phyloP scores from a whole-genome alignment of 2,329 filamentous ascomycete species.

The Nemania sp. region DNA sequence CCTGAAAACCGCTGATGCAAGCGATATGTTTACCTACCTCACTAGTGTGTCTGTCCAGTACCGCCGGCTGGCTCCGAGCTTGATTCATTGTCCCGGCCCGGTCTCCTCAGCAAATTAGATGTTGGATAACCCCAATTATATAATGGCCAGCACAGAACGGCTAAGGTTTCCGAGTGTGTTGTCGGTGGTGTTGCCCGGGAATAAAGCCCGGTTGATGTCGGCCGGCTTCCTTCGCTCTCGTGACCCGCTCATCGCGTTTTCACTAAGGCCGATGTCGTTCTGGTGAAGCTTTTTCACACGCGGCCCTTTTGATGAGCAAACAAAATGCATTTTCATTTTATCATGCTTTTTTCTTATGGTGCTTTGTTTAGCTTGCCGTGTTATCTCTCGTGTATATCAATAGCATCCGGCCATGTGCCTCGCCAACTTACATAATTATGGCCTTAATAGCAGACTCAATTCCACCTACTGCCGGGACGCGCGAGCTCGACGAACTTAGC shows the following conservation, averaged over 20 bases:
- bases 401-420: neutral
- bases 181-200: slow-evolving; percentile 4
- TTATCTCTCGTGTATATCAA: neutral
- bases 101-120: neutral
- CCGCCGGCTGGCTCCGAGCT: no score
- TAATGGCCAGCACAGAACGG: slow-evolving; percentile 8
- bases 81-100: neutral
- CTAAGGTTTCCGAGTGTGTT: no score
- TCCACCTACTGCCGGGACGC: neutral
- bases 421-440: slow-evolving; percentile 2
- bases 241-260: slow-evolving; percentile 17
- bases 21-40: no score
- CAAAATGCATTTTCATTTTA: neutral
- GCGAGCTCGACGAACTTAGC: slow-evolving; percentile 5
- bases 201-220: slow-evolving; percentile 17
- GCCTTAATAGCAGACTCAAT: neutral
- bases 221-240: slow-evolving; percentile 2
- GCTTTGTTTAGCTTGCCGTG: neutral
- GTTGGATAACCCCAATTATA: neutral
- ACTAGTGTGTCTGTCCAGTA: no score
- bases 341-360: neutral
- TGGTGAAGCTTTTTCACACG: neutral
- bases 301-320: no score
- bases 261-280: slow-evolving; percentile 12
- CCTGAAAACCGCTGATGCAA: no score